These are phyloP conservation scores for Diplodia mutila DNA, from an alignment of 2,329 filamentous ascomycete genomes.

Conservation along the genomic window DNA sequence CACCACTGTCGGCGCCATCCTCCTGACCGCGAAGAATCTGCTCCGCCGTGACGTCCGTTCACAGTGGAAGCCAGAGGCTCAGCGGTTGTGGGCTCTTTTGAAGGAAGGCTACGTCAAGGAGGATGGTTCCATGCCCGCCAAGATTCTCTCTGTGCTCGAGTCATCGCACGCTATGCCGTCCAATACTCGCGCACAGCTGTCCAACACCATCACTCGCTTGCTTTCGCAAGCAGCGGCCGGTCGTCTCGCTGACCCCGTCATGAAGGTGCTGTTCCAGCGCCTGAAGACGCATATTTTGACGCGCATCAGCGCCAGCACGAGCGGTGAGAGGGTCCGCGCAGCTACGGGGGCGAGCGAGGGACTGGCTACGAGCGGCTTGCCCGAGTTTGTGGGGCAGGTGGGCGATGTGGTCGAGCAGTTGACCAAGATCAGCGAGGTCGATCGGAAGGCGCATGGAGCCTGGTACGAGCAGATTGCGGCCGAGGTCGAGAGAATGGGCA, in stretches of 20 bases:
- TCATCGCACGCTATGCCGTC: conserved; percentile 55
- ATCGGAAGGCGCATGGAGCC: conserved; percentile 67
- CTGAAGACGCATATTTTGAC: conserved; percentile 68
- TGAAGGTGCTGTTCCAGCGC: conserved; percentile 70
- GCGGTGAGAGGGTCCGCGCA: conserved; percentile 71
- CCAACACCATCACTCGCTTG: conserved; percentile 51
- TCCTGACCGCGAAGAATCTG: conserved; percentile 80
- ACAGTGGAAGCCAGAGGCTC: conserved; percentile 75
- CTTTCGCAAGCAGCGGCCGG: conserved; percentile 57
- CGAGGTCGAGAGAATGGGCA: conserved; percentile 50
- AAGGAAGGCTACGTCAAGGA: conserved; percentile 60
- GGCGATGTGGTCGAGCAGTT: conserved; percentile 71
- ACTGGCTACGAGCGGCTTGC: conserved; percentile 69
- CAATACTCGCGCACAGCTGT: conserved; percentile 49
- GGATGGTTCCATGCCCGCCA: conserved; percentile 51
- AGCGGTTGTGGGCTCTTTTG: conserved; percentile 70
- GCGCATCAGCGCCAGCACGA: conserved; percentile 66
- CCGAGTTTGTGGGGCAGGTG: conserved; percentile 73
- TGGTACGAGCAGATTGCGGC: conserved; percentile 73
- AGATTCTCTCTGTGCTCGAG: conserved; percentile 54
- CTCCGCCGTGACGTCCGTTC: conserved; percentile 78
- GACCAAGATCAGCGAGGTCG: conserved; percentile 66
- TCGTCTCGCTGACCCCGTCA: conserved; percentile 62
- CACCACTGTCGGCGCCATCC: conserved; percentile 72
- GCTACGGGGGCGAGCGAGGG: conserved; percentile 71